Conservation (phyloP, 1,139 yeast genomes). For the Pichia sp. region DNA sequence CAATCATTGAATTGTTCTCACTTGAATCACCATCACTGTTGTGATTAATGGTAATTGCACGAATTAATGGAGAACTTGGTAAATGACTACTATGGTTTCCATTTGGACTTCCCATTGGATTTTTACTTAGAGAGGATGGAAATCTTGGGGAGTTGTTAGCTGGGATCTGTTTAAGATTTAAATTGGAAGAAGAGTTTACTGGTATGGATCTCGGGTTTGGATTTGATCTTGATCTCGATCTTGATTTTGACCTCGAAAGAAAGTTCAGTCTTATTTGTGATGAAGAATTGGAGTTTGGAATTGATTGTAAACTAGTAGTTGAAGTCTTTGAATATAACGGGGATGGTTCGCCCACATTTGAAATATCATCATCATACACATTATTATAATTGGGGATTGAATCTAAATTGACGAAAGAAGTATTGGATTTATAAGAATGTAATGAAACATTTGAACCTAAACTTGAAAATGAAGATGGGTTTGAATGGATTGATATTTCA, state of each 20-base stretch:
- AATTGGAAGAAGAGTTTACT: background rate
- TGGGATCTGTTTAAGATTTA: background rate
- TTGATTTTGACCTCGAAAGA: background rate
- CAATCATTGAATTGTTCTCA: background rate
- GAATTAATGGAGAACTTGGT: background rate
- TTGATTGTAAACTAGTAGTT: background rate
- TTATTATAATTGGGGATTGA: slow-evolving; percentile 23
- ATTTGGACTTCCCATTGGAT: too few species aligned
- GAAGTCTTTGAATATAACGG: slow-evolving; percentile 20
- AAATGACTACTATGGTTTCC: too few species aligned
- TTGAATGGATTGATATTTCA: slow-evolving; percentile 5
- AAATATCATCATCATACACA: slow-evolving; percentile 24
- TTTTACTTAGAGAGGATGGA: background rate
- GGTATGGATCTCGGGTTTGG: background rate
- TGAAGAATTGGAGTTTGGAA: background rate
- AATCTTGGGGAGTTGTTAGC: background rate
- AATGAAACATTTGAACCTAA: background rate
- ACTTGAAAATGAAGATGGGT: background rate
- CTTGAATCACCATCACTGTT: background rate
- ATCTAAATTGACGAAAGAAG: background rate
- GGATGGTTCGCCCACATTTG: slow-evolving; percentile 21
- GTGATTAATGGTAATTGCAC: background rate
- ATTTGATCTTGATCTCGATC: background rate
- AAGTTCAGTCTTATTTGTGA: background rate
- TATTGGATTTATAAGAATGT: background rate